Evolutionary conservation across 2,329 filamentous ascomycete species (phyloP).

Genomic region (Hypoxylon sp.): DNA sequence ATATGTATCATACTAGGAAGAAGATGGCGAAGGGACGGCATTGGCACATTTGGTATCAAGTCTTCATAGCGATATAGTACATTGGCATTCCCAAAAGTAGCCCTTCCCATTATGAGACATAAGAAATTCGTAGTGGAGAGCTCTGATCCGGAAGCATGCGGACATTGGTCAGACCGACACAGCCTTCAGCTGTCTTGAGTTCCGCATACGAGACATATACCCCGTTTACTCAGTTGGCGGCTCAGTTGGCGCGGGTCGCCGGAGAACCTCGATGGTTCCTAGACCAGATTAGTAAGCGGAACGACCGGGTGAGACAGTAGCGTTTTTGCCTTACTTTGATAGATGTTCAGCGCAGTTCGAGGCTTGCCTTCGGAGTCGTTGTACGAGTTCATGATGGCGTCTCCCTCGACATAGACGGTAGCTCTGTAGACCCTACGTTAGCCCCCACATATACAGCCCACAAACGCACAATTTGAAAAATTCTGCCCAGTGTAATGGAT

Average conservation of each 20-base stretch:
- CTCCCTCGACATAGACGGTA: slow-evolving; percentile 85
- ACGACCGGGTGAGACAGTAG: not conserved
- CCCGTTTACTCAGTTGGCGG: slow-evolving; percentile 29
- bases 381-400: slow-evolving; percentile 76
- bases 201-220: slow-evolving; percentile 20
- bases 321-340: slow-evolving; percentile 76
- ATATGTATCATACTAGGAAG: not conserved
- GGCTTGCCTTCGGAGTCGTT: slow-evolving; percentile 79
- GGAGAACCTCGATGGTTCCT: slow-evolving; percentile 65
- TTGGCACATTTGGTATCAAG: slow-evolving; percentile 39
- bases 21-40: slow-evolving; percentile 1
- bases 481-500: not conserved
- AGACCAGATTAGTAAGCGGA: slow-evolving; percentile 21
- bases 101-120: slow-evolving; percentile 34
- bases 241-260: slow-evolving; percentile 46
- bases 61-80: slow-evolving; percentile 37
- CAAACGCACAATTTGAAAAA: not conserved
- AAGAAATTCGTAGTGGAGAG: slow-evolving; percentile 38
- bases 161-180: slow-evolving; percentile 3
- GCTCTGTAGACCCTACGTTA: slow-evolving; percentile 65
- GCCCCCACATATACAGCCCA: not conserved
- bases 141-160: slow-evolving; percentile 18
- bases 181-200: not conserved
- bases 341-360: slow-evolving; percentile 73
- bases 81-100: slow-evolving; percentile 30